These are phyloP conservation scores for Brassica cretica DNA, from an alignment of 345 rosid genomes.

Conservation along the genomic window DNA sequence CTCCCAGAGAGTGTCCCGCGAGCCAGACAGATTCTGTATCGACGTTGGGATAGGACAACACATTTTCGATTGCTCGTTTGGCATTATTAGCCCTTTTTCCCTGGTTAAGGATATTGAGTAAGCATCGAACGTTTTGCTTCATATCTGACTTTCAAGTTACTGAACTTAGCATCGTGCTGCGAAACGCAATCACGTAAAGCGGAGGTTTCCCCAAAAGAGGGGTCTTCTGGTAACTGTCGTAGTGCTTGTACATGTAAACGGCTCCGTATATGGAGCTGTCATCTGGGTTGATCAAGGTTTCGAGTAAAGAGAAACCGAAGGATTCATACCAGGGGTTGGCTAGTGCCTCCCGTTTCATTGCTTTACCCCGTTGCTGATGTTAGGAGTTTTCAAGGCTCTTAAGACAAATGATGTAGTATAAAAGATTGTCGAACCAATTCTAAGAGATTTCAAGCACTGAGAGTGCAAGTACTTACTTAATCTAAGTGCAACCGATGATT, in stretches of 20 bases:
- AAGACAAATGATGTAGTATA: no score
- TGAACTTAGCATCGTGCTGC: slow-evolving; percentile 46
- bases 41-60: slow-evolving; percentile 22
- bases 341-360: slow-evolving; percentile 37
- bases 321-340: neutral
- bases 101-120: slow-evolving; percentile 42
- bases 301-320: slow-evolving; percentile 38
- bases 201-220: slow-evolving; percentile 16
- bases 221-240: neutral
- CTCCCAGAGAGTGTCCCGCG: slow-evolving; percentile 55
- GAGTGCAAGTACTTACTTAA: no score
- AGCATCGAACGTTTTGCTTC: slow-evolving; percentile 31
- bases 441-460: no score
- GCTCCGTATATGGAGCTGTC: neutral
- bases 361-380: slow-evolving; percentile 50
- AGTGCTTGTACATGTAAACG: neutral
- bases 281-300: neutral
- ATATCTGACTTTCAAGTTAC: slow-evolving; percentile 37
- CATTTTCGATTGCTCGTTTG: slow-evolving; percentile 34
- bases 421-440: no score
- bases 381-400: no score
- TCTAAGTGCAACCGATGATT: no score
- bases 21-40: neutral
- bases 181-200: slow-evolving; percentile 57
- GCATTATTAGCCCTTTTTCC: slow-evolving; percentile 43